Base-by-base conservation (phyloP, 116 monocot genomes). In the Thalassia testudinum region DNA sequence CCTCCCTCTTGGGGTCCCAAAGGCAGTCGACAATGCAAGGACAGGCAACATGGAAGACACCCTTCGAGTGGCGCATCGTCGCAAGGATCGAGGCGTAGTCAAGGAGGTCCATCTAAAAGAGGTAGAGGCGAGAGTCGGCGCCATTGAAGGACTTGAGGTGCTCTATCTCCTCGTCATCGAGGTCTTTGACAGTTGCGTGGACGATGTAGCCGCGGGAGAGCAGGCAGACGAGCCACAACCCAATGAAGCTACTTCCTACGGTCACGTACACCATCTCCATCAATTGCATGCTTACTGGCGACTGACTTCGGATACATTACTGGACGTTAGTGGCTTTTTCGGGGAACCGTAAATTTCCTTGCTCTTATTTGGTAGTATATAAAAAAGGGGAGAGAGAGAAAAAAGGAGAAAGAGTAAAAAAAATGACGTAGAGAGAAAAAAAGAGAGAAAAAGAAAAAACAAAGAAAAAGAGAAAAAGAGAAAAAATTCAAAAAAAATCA, bases 11-110 rank as follows among this genome's bases (percentile, higher is more conserved):
- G 45, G 89, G 95, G 62, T 97, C 85, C 25, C 19, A 23, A 51
- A 85, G 81, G 45, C 62, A 66, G 38, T 88, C 89, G 14, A 88
- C 66, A 58, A 57, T 88, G 75, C 85, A 85, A 24, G 95, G 95
- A 7, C 89, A 97, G 2, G 95, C 95, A 11, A 88, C 70, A 63
- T 97, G 95, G 72, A 97, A 66, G 60, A 97, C 82, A 25, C 95
- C 95, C 6, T 3, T 5, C 43, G 68, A 24, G 38, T 79, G 81
- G 0, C 59, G 62, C 54, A 85, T 48, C 44, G 85, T 77, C 37
- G 69, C 61, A 62, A 62, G 56, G 62, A 77, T 21, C 23, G 88
- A 77, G 27, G 27, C 63, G 10, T 62, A 55, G 65, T 81, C 82
- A 58, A 88, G 85, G 61, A 97, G 79, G 48, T 85, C 76, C 55